Conservation (phyloP, 352 stramenopile genomes). For the Phytopythium ostracodes region DNA sequence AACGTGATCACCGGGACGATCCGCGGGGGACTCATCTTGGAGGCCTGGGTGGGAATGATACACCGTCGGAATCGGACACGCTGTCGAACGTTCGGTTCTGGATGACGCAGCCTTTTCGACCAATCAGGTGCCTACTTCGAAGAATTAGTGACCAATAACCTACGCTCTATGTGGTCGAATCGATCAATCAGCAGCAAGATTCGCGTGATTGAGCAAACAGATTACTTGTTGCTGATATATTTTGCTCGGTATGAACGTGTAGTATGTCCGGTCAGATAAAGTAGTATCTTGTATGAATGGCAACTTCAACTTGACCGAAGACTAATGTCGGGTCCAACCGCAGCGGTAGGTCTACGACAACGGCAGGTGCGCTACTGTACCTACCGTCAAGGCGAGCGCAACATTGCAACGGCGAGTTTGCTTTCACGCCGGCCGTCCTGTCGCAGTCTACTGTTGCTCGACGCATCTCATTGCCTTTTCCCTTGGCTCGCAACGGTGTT, state of each 20-base stretch:
- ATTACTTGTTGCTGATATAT: neutral
- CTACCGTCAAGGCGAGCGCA: too few relatives aligned
- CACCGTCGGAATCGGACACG: neutral
- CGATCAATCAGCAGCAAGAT: neutral
- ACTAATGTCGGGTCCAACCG: too few relatives aligned
- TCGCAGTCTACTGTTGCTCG: too few relatives aligned
- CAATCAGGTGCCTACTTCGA: neutral
- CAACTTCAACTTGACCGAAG: neutral
- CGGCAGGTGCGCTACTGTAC: too few relatives aligned
- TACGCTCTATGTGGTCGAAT: neutral
- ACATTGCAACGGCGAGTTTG: too few relatives aligned
- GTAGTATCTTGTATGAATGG: neutral
- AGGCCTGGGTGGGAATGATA: neutral
- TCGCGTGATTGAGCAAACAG: neutral
- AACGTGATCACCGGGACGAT: constrained; percentile 25
- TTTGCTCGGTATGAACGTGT: too few relatives aligned
- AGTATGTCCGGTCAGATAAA: too few relatives aligned
- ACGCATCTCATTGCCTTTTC: too few relatives aligned
- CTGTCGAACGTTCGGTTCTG: neutral
- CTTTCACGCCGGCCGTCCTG: too few relatives aligned
- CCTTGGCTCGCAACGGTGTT: too few relatives aligned
- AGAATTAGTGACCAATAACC: neutral
- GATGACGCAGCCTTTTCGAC: neutral
- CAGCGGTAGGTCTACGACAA: too few relatives aligned
- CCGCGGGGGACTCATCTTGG: neutral